Conservation (phyloP, 169 alveolate species). For the Plasmodium gaboni region DNA sequence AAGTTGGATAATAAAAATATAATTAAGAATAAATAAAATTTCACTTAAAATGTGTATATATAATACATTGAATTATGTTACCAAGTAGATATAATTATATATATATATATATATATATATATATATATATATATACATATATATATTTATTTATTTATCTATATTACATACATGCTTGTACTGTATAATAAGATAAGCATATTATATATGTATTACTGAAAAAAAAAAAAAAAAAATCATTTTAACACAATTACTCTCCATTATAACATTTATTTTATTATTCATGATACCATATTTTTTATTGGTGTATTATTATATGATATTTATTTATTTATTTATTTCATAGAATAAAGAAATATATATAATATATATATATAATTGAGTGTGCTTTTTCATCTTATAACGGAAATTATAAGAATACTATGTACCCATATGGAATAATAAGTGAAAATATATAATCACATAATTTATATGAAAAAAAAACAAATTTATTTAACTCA, state of each 20-base stretch:
- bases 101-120: too few species aligned
- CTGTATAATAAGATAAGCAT: too few species aligned
- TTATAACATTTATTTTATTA: neutral
- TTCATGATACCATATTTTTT: neutral
- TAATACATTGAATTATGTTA: too few species aligned
- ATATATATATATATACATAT: too few species aligned
- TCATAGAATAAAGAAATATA: constrained; percentile 5
- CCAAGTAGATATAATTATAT: too few species aligned
- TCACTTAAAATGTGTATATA: too few species aligned
- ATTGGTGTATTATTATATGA: constrained; percentile 10
- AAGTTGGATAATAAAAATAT: too few species aligned
- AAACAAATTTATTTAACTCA: constrained; percentile 10
- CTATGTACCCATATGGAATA: constrained; percentile 23
- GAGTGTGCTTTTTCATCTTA: constrained; percentile 54
- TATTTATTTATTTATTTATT: constrained; percentile 2
- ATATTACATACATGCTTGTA: too few species aligned
- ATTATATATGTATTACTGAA: too few species aligned
- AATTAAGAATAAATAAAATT: too few species aligned
- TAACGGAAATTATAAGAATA: constrained; percentile 18
- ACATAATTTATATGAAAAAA: constrained; percentile 6
- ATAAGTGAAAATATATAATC: constrained; percentile 8
- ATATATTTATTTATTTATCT: too few species aligned
- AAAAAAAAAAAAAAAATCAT: too few species aligned
- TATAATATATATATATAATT: constrained; percentile 14
- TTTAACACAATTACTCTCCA: neutral